These are phyloP conservation scores for Hevea brasiliensis DNA, from an alignment of 345 rosid species.

Conservation along the genomic window DNA sequence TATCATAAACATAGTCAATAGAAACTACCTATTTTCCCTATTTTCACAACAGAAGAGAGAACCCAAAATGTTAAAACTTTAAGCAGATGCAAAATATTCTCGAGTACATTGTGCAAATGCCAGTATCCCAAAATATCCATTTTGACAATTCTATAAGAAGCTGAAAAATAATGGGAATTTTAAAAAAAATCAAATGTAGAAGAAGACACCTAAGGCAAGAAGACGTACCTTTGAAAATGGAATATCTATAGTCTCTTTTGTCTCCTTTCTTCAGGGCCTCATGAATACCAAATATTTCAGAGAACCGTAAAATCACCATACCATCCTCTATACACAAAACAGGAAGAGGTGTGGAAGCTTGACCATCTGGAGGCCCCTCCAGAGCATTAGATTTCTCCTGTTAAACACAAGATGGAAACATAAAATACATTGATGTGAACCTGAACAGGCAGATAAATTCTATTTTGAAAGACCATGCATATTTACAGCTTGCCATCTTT, in stretches of 20 bases:
- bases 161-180: neutral
- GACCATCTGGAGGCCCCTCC: constrained; percentile 45
- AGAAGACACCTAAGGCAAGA: constrained; percentile 17
- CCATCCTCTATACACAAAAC: constrained; percentile 85
- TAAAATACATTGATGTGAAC: neutral
- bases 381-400: constrained; percentile 33
- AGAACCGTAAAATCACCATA: constrained; percentile 74
- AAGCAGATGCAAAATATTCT: neutral
- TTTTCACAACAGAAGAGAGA: neutral
- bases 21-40: neutral
- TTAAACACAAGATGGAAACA: neutral
- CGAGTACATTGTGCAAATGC: neutral
- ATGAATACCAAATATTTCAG: constrained; percentile 94
- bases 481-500: neutral
- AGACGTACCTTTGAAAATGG: constrained; percentile 56
- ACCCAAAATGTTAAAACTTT: neutral
- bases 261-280: constrained; percentile 62
- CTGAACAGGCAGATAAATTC: neutral
- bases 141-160: constrained; percentile 3
- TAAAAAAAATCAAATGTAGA: neutral
- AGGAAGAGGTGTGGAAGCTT: constrained; percentile 63
- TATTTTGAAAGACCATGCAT: neutral
- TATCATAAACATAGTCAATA: neutral
- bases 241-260: constrained; percentile 63
- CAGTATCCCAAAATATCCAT: neutral